Evolutionary conservation across 768 basidiomycete species (phyloP), one percentile per base, ranked within the genome.

Genomic region (Leccinum ochraceum): DNA sequence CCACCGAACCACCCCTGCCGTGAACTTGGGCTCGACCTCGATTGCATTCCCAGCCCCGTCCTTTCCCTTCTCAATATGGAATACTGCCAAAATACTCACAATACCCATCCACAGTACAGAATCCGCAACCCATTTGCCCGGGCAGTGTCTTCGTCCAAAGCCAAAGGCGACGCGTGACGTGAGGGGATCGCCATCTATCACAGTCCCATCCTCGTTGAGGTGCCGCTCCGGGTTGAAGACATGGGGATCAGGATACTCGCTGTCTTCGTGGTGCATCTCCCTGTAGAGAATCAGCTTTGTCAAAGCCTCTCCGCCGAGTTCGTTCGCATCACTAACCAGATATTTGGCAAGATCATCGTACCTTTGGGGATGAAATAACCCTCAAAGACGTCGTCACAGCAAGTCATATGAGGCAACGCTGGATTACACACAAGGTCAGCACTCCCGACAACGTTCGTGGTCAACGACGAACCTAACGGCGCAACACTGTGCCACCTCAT

Each of bases 331-430:
- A 69, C 71, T 50, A 1, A 72, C 71, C 71, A 72, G n/a, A 74
- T 30, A 14, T 73, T 72, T 36, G 71, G 64, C 42, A 72, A 39
- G 54, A 74, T 56, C 63, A 73, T 67, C 36, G 69, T 63, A 13
- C 69, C 78, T 60, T 72, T 71, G 16, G 78, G 77, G 42, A 78
- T 74, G 49, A 68, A 69, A 60, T 76, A 77, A 1, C 79, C 81
- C 2, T 78, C 74, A 59, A 80, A 83, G 4, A 75, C 66, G 60
- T 84, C 82, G 51, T 83, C 80, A 8, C 63, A 42, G 17, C 52
- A 59, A 20, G 73, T 74, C 62, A 65, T 65, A 46, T 69, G 73
- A 49, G 71, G 71, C 34, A 74, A 36, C 30, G 71, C 71, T 72
- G 46, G 34, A 52, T 56, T 20, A 3, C n/a, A 30, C 17, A 20